A percentile compares a stretch with the other conserved stretches of the same genome.
Evolutionary conservation across 768 basidiomycete genomes (phyloP).

Genomic region (Dioszegia hungarica): DNA sequence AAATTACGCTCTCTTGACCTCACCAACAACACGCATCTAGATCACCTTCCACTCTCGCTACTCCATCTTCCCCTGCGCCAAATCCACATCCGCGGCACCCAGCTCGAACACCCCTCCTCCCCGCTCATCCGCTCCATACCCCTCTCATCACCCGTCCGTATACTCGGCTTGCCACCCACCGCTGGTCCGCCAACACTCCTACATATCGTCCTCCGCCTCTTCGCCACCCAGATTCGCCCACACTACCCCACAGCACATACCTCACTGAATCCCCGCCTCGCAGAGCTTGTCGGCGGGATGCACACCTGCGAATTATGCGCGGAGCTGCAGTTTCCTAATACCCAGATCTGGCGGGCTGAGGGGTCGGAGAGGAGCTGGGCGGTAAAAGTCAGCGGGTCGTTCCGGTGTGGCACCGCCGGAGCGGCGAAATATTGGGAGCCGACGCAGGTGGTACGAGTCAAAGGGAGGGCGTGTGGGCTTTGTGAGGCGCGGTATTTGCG

Average conservation of each 20-base stretch:
- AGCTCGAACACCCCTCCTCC: not conserved
- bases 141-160: not conserved
- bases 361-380: constrained; percentile 5
- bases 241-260: not conserved
- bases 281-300: not conserved
- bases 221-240: not conserved
- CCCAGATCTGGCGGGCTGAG: not conserved
- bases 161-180: not conserved
- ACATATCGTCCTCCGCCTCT: not conserved
- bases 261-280: not conserved
- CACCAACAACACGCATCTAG: not conserved
- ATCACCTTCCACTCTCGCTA: not conserved
- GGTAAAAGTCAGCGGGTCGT: not conserved
- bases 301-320: not conserved
- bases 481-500: not conserved
- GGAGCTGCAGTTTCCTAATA: not conserved
- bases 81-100: not conserved
- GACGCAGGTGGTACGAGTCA: constrained; percentile 1
- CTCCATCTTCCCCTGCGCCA: not conserved
- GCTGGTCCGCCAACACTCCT: not conserved
- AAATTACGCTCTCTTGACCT: not conserved
- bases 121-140: not conserved
- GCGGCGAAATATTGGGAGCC: not conserved
- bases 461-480: not conserved
- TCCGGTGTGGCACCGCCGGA: not conserved